phyloP scores from a whole-genome alignment of 108 stramenopile genomes.

The Tribonema minus region DNA sequence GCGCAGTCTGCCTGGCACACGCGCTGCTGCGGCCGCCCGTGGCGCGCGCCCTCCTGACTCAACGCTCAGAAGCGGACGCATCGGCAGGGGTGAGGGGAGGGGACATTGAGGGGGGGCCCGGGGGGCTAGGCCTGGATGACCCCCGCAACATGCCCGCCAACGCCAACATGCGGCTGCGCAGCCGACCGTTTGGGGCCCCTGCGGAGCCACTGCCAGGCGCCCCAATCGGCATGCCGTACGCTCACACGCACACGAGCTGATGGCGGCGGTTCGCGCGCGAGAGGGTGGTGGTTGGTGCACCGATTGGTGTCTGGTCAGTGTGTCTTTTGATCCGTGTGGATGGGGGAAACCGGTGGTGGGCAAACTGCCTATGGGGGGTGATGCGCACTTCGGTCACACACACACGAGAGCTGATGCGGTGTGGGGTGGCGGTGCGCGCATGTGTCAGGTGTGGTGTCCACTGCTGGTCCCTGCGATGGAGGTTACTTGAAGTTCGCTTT shows the following conservation, averaged over 20 bases:
- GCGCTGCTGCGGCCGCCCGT: slow-evolving; percentile 31
- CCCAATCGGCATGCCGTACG: neutral
- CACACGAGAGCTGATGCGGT: no score
- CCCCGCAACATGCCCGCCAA: slow-evolving; percentile 11
- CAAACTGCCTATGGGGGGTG: no score
- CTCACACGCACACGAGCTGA: neutral
- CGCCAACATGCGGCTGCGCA: slow-evolving; percentile 31
- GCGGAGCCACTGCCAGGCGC: neutral
- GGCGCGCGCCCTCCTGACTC: slow-evolving; percentile 6
- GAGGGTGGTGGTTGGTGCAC: neutral
- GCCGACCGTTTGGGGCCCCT: neutral
- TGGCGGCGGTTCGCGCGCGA: neutral
- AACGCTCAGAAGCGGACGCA: no score
- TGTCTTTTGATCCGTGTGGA: no score
- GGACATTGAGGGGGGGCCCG: slow-evolving; percentile 24
- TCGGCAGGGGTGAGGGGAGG: neutral
- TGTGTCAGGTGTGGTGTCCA: no score
- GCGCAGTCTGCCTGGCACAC: slow-evolving; percentile 25
- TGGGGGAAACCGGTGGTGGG: no score
- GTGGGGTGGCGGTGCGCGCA: no score
- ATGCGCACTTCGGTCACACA: no score
- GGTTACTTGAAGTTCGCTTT: no score
- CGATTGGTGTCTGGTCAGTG: neutral
- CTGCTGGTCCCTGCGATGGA: no score
- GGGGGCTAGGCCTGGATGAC: neutral